A percentile compares a stretch with the other conserved stretches of the same genome.
Conservation (phyloP, 805 yeast genomes). For the Pichia pseudocactophila region DNA sequence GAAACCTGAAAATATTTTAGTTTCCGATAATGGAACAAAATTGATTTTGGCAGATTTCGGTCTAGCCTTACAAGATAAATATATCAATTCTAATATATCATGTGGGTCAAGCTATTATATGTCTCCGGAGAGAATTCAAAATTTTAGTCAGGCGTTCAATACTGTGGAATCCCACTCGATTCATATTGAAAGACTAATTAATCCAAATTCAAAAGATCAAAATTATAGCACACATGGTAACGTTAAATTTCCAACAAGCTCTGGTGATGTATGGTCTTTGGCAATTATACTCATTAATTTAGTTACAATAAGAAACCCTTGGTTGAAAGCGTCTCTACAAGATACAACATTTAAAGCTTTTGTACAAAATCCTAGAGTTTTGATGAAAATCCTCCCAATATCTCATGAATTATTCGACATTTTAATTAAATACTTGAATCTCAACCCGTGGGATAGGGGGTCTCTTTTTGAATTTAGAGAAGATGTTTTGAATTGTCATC, state of each 20-base stretch:
- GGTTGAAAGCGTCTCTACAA: slow-evolving; percentile 70
- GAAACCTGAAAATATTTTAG: slow-evolving; percentile 88
- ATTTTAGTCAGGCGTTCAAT: slow-evolving; percentile 32
- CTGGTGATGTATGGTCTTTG: slow-evolving; percentile 84
- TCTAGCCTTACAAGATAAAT: slow-evolving; percentile 55
- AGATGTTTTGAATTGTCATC: slow-evolving; percentile 27
- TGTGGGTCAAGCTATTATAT: slow-evolving; percentile 85
- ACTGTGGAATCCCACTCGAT: slow-evolving; percentile 26
- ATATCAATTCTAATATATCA: slow-evolving; percentile 60
- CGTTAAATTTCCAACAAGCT: slow-evolving; percentile 49
- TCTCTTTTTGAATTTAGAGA: slow-evolving; percentile 31
- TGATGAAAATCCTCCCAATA: slow-evolving; percentile 64
- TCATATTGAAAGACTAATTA: slow-evolving; percentile 22
- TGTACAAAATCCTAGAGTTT: slow-evolving; percentile 43
- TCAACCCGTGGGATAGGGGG: slow-evolving; percentile 43
- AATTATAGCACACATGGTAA: slow-evolving; percentile 19
- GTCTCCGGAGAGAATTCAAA: slow-evolving; percentile 72
- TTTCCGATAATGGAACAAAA: slow-evolving; percentile 45
- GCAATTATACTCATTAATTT: slow-evolving; percentile 75
- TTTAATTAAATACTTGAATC: slow-evolving; percentile 33
- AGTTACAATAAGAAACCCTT: slow-evolving; percentile 79
- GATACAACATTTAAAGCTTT: slow-evolving; percentile 62
- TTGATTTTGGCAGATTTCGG: slow-evolving; percentile 83
- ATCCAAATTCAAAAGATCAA: slow-evolving; percentile 15
- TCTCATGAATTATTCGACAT: slow-evolving; percentile 51